A percentile compares a stretch with the other conserved stretches of the same genome.
phyloP scores from a whole-genome alignment of 2,329 filamentous ascomycete species.

The Arthrinium phaeospermum region DNA sequence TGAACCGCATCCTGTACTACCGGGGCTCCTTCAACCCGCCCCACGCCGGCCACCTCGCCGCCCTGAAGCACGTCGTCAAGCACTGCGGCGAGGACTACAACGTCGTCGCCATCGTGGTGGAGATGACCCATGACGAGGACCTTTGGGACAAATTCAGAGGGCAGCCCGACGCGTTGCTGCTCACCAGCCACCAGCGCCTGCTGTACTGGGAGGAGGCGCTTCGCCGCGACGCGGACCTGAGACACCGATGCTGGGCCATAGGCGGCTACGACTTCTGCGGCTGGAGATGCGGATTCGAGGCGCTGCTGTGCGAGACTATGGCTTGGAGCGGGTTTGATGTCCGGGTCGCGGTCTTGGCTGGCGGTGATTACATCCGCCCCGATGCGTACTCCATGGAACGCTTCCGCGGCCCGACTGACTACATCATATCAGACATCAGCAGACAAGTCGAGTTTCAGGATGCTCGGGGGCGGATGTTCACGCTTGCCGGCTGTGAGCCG shows the following conservation, averaged over 20 bases:
- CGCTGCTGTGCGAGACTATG: neutral
- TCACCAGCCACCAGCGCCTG: constrained; percentile 31
- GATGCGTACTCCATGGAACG: neutral
- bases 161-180: constrained; percentile 23
- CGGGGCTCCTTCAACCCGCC: constrained; percentile 46
- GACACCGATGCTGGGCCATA: constrained; percentile 21
- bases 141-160: constrained; percentile 32
- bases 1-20: constrained; percentile 38
- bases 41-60: constrained; percentile 40
- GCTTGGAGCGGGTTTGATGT: neutral
- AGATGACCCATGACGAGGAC: constrained; percentile 33
- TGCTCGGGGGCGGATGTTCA: neutral
- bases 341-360: neutral
- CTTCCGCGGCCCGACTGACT: neutral
- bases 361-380: neutral
- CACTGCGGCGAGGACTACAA: constrained; percentile 36
- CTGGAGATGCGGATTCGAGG: neutral
- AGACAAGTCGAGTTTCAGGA: neutral
- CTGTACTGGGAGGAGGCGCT: constrained; percentile 33
- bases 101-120: constrained; percentile 40
- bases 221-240: neutral
- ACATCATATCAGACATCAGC: neutral
- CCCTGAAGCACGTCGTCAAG: constrained; percentile 37
- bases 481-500: neutral
- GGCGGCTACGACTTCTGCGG: neutral